Evolutionary conservation across 78 protist genomes (phyloP).

Genomic region (Polysphondylium violaceum): DNA sequence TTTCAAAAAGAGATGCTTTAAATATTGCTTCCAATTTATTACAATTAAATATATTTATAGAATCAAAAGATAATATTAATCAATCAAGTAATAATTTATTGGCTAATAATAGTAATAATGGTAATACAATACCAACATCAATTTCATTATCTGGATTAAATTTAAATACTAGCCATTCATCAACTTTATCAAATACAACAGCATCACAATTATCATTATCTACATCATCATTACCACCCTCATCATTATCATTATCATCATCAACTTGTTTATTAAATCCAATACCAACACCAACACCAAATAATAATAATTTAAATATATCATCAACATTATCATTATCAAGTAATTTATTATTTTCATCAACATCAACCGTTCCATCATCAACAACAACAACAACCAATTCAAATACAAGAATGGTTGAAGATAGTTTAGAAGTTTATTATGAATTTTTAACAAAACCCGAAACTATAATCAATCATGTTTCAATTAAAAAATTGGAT

Average conservation of each 20-base stretch:
- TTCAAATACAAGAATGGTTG: conserved; percentile 15
- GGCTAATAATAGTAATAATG: not conserved
- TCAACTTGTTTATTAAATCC: not conserved
- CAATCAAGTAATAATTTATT: not conserved
- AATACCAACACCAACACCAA: not conserved
- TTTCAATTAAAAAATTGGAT: conserved; percentile 45
- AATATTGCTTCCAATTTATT: conserved; percentile 9
- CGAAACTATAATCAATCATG: conserved; percentile 61
- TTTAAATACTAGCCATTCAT: not conserved
- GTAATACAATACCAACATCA: conserved; percentile 6
- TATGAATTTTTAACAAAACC: conserved; percentile 70
- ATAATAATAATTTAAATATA: not conserved
- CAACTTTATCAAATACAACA: not conserved
- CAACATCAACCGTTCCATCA: not conserved
- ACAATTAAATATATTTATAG: conserved; percentile 71
- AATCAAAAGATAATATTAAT: conserved; percentile 2
- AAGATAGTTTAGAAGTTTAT: conserved; percentile 37
- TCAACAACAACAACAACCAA: conserved; percentile 10
- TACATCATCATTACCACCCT: not conserved
- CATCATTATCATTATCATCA: conserved; percentile 8
- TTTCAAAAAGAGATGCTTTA: conserved; percentile 20
- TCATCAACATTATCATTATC: conserved; percentile 6
- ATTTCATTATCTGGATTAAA: not conserved
- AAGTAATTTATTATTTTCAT: too few species aligned
- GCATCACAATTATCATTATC: not conserved